Evolutionary conservation across 495 filamentous ascomycete genomes (phyloP).

Genomic region (Talaromyces adpressus): DNA sequence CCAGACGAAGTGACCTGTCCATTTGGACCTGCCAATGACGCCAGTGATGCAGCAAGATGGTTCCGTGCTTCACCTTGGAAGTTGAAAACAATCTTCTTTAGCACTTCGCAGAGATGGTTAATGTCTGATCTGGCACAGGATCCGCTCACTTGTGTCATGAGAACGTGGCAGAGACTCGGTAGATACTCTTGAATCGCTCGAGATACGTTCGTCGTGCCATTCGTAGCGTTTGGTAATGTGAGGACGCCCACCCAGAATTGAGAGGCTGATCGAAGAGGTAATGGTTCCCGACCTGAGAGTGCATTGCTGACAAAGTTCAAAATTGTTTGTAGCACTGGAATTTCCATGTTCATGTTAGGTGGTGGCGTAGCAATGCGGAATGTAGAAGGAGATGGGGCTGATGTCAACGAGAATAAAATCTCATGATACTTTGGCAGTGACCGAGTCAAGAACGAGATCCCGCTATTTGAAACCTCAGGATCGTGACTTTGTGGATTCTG

Average conservation of each 20-base stretch:
- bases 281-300: conserved; percentile 62
- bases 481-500: conserved; percentile 50
- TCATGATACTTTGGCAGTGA: conserved; percentile 56
- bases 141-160: conserved; percentile 67
- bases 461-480: conserved; percentile 71
- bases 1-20: conserved; percentile 28
- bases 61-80: conserved; percentile 59
- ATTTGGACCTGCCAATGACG: conserved; percentile 46
- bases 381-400: conserved; percentile 32
- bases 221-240: conserved; percentile 29
- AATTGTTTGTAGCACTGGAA: conserved; percentile 53
- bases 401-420: conserved; percentile 30
- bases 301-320: conserved; percentile 71
- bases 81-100: conserved; percentile 66
- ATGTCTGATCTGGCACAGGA: conserved; percentile 71
- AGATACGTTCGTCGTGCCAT: conserved; percentile 35
- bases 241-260: conserved; percentile 68
- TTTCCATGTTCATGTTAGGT: conserved; percentile 12
- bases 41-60: conserved; percentile 52
- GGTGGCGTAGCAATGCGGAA: conserved; percentile 40
- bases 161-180: conserved; percentile 48
- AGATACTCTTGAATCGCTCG: conserved; percentile 51
- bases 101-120: conserved; percentile 64
- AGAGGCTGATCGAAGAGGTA: conserved; percentile 73
- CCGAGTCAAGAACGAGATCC: conserved; percentile 64